Percentiles rank a stretch among this genome's conserved stretches.
phyloP scores from a whole-genome alignment of 2,329 filamentous ascomycete species.

The Ophiocordyceps camponoti-rufipedis region DNA sequence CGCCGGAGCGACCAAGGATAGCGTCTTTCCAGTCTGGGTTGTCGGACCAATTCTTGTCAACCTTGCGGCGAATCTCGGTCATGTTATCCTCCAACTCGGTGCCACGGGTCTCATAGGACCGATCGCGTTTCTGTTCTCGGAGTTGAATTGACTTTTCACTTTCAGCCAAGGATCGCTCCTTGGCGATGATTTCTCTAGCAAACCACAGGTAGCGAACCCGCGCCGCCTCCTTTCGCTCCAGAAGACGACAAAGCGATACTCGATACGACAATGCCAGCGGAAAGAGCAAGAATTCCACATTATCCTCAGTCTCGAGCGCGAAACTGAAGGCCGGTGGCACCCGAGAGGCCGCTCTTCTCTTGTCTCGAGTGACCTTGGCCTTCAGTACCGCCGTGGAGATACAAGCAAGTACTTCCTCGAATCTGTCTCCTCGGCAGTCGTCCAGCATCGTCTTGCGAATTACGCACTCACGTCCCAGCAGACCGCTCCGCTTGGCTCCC shows the following conservation, averaged over 20 bases:
- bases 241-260: constrained; percentile 38
- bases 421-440: constrained; percentile 80
- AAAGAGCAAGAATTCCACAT: constrained; percentile 40
- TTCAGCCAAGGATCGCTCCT: constrained; percentile 37
- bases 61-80: constrained; percentile 35
- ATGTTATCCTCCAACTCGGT: constrained; percentile 16
- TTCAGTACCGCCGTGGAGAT: constrained; percentile 76
- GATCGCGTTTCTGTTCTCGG: constrained; percentile 7
- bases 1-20: constrained; percentile 44
- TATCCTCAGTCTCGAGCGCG: constrained; percentile 38
- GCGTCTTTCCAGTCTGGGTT: constrained; percentile 56
- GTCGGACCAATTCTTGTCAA: constrained; percentile 64
- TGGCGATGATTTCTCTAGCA: constrained; percentile 41
- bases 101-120: constrained; percentile 13
- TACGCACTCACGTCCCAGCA: constrained; percentile 60
- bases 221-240: constrained; percentile 42
- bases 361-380: constrained; percentile 34
- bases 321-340: constrained; percentile 33
- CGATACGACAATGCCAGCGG: constrained; percentile 59
- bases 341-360: constrained; percentile 9
- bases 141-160: constrained; percentile 28
- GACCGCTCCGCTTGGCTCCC: constrained; percentile 72
- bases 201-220: constrained; percentile 44
- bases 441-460: constrained; percentile 91
- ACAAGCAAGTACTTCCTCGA: constrained; percentile 68